phyloP scores from a whole-genome alignment of 2,329 filamentous ascomycete genomes.

The Erysiphe pulchra region DNA sequence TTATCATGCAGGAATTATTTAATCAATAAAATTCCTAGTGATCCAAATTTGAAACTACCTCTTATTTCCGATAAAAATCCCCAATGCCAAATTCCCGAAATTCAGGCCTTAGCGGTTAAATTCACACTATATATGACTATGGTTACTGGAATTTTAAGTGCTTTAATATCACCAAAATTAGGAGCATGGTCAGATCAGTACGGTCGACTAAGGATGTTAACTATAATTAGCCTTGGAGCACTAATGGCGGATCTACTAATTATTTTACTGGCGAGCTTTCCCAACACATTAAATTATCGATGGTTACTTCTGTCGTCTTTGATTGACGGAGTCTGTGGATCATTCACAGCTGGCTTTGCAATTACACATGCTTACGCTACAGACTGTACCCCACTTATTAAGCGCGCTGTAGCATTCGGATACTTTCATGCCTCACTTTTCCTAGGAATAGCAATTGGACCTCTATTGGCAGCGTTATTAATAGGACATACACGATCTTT shows the following conservation, averaged over 20 bases:
- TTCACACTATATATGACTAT: constrained; percentile 59
- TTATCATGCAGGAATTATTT: constrained; percentile 71
- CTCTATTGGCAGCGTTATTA: constrained; percentile 55
- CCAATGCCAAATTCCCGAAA: constrained; percentile 55
- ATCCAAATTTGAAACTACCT: constrained; percentile 36
- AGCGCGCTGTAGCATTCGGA: constrained; percentile 60
- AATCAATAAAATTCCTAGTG: constrained; percentile 30
- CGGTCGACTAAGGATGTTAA: constrained; percentile 52
- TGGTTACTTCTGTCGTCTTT: constrained; percentile 55
- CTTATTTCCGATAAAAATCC: constrained; percentile 47
- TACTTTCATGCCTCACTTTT: constrained; percentile 81
- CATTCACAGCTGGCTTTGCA: constrained; percentile 62
- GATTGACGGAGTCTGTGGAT: constrained; percentile 65
- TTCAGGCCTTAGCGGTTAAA: constrained; percentile 50
- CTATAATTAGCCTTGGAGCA: constrained; percentile 47
- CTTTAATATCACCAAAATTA: constrained; percentile 57
- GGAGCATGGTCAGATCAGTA: constrained; percentile 70
- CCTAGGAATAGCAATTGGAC: constrained; percentile 66
- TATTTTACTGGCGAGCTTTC: constrained; percentile 51
- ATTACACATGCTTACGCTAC: constrained; percentile 64
- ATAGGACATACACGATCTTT: constrained; percentile 52
- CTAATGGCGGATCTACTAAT: constrained; percentile 50
- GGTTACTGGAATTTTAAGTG: constrained; percentile 50
- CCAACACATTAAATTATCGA: constrained; percentile 46
- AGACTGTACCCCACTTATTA: constrained; percentile 63